Conservation (phyloP, 257 asterid species). For the Solanum chilense region DNA sequence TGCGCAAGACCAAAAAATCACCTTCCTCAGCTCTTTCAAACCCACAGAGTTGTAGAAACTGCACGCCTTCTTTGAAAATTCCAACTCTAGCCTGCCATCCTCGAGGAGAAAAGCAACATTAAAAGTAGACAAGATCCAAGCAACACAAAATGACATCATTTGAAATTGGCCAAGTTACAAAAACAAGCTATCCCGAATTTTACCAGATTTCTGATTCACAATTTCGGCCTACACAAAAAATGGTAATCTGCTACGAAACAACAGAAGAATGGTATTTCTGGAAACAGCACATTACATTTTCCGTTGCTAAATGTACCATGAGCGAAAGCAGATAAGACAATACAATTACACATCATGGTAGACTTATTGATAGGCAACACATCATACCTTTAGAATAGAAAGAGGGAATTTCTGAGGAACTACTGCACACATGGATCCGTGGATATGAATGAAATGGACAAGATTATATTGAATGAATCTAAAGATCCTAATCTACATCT, state of each 20-base stretch:
- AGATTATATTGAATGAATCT: neutral
- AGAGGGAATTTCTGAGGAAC: neutral
- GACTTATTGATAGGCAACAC: neutral
- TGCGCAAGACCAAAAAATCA: slow-evolving; percentile 26
- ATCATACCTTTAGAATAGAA: neutral
- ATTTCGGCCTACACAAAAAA: neutral
- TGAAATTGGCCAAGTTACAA: neutral
- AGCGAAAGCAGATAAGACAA: neutral
- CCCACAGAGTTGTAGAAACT: slow-evolving; percentile 66
- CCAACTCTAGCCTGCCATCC: slow-evolving; percentile 60
- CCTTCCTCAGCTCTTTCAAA: slow-evolving; percentile 49
- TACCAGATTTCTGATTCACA: neutral
- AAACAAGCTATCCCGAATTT: neutral
- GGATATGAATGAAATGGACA: neutral
- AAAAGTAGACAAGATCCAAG: neutral
- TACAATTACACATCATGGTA: neutral
- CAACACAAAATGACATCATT: neutral
- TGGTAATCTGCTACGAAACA: neutral
- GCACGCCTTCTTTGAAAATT: slow-evolving; percentile 34
- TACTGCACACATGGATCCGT: neutral
- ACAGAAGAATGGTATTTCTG: neutral
- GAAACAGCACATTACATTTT: neutral
- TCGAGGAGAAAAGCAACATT: neutral
- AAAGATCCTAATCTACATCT: neutral
- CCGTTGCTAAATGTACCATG: neutral